Evolutionary conservation across 208 protist genomes (phyloP).

Genomic region (Leishmania lainsoni): DNA sequence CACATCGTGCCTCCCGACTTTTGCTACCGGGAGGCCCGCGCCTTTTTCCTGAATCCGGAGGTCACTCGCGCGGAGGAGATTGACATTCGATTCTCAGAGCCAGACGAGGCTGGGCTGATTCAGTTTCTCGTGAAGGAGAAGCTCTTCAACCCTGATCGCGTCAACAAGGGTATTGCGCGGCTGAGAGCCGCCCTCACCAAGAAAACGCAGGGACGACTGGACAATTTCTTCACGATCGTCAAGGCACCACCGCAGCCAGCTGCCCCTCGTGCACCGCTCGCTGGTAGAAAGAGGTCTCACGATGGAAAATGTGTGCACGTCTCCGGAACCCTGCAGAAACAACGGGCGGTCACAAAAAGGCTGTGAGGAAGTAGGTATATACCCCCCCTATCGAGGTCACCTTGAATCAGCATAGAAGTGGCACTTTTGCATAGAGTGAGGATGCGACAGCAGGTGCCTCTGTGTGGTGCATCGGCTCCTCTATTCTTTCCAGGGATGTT

Average conservation of each 20-base stretch:
- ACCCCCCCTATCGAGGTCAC: not conserved
- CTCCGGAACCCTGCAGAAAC: slow-evolving; percentile 77
- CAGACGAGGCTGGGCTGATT: slow-evolving; percentile 97
- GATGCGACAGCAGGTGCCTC: not conserved
- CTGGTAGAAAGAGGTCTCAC: slow-evolving; percentile 56
- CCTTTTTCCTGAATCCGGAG: slow-evolving; percentile 94
- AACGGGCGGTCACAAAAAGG: slow-evolving; percentile 74
- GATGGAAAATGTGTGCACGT: slow-evolving; percentile 40
- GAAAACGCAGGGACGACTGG: slow-evolving; percentile 90
- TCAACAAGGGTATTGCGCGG: slow-evolving; percentile 82
- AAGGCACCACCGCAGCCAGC: slow-evolving; percentile 7
- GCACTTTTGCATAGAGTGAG: not conserved
- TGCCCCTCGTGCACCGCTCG: slow-evolving; percentile 12
- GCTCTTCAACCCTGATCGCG: slow-evolving; percentile 94
- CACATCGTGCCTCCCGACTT: slow-evolving; percentile 89
- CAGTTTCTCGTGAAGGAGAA: slow-evolving; percentile 98
- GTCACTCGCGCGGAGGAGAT: slow-evolving; percentile 76
- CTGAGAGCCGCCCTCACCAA: slow-evolving; percentile 66
- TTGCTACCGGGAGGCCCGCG: slow-evolving; percentile 85
- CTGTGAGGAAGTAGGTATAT: slow-evolving; percentile 72
- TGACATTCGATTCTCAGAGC: slow-evolving; percentile 94
- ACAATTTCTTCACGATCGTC: slow-evolving; percentile 88
- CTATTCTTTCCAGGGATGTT: not conserved
- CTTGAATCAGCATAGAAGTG: not conserved
- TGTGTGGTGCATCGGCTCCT: not conserved